Conservation (phyloP, 2,329 filamentous ascomycete species). For the Pestalotiopsis sp. region DNA sequence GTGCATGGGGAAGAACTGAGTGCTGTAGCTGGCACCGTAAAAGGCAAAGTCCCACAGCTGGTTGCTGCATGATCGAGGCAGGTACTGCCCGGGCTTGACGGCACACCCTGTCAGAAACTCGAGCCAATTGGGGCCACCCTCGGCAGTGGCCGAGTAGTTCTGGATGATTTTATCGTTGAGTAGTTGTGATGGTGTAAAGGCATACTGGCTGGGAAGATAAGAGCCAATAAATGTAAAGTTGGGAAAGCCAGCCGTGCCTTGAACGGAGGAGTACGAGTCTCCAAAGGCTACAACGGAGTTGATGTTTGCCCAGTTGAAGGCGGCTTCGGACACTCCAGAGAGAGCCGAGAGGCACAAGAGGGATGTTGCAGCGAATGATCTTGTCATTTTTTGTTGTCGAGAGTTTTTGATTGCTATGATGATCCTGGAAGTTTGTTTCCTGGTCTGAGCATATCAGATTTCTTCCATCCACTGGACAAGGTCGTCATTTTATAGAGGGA, state of each 20-base stretch:
- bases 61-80: constrained; percentile 44
- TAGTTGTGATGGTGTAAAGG: constrained; percentile 42
- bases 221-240: constrained; percentile 55
- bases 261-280: constrained; percentile 49
- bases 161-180: constrained; percentile 45
- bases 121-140: constrained; percentile 57
- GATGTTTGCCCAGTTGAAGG: background rate
- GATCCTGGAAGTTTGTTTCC: background rate
- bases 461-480: background rate
- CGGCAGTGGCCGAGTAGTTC: constrained; percentile 50
- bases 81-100: constrained; percentile 41
- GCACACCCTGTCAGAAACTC: constrained; percentile 54
- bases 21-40: constrained; percentile 50
- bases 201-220: constrained; percentile 34
- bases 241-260: constrained; percentile 46
- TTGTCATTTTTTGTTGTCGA: background rate
- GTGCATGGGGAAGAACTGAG: constrained; percentile 47
- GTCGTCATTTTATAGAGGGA: background rate
- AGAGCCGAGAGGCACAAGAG: background rate
- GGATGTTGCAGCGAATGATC: background rate
- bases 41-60: constrained; percentile 60
- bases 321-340: background rate
- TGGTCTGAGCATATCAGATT: background rate
- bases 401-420: background rate
- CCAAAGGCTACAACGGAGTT: constrained; percentile 39